Evolutionary conservation across 495 filamentous ascomycete genomes (phyloP).

Genomic region (Xylaria curta): DNA sequence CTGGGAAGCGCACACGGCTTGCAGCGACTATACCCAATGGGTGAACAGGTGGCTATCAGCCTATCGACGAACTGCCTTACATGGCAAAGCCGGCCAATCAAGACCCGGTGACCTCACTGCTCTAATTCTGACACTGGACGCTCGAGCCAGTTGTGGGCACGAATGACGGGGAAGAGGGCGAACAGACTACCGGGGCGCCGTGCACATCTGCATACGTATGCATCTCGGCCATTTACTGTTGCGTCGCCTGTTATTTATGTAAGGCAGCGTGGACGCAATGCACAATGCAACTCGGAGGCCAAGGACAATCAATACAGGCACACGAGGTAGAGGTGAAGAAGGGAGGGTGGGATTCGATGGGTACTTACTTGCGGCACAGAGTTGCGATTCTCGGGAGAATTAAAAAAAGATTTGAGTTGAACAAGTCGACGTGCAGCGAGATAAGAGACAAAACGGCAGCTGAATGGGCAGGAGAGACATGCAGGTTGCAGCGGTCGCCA

Average conservation of each 20-base stretch:
- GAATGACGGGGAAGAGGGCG: neutral
- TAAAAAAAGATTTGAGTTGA: conserved; percentile 21
- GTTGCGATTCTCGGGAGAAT: neutral
- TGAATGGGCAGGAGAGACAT: conserved; percentile 9
- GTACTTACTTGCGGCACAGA: neutral
- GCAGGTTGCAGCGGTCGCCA: neutral
- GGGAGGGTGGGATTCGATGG: conserved; percentile 6
- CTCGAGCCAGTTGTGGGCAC: neutral
- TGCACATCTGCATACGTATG: conserved; percentile 1
- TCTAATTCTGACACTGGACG: neutral
- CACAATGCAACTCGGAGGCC: neutral
- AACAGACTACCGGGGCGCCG: neutral
- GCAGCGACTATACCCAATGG: conserved; percentile 28
- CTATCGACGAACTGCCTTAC: conserved; percentile 4
- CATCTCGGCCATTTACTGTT: neutral
- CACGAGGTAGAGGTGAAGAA: neutral
- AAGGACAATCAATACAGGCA: neutral
- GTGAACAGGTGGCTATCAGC: neutral
- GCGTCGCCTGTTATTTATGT: neutral
- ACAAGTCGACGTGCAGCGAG: conserved; percentile 16
- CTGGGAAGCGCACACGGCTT: conserved; percentile 11
- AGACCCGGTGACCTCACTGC: neutral
- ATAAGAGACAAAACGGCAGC: conserved; percentile 11
- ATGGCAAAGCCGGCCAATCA: conserved; percentile 10
- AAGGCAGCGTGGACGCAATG: conserved; percentile 10